phyloP scores from a whole-genome alignment of 2,329 filamentous ascomycete species.

The Diplodia sapinea region DNA sequence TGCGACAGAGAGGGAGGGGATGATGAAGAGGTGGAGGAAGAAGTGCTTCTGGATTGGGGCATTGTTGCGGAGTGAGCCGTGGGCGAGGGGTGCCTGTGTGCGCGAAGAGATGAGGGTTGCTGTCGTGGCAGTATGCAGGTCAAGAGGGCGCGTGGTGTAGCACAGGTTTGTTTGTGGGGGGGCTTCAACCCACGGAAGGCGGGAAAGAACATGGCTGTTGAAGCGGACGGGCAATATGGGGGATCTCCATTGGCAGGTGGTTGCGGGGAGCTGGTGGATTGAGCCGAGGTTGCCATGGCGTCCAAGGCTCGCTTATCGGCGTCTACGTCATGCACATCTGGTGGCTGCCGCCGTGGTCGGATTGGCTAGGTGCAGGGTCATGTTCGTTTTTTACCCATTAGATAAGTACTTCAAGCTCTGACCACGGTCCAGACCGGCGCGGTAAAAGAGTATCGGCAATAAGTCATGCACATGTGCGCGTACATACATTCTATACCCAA shows the following conservation, averaged over 20 bases:
- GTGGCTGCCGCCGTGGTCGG: background rate
- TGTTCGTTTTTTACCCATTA: background rate
- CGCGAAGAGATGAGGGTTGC: conserved; percentile 70
- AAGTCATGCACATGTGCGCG: conserved; percentile 9
- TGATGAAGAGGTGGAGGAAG: background rate
- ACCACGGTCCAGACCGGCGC: background rate
- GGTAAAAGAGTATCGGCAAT: background rate
- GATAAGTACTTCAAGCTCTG: background rate
- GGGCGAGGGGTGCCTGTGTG: background rate
- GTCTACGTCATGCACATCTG: conserved; percentile 7
- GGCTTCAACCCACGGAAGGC: conserved; percentile 5
- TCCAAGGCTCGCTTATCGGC: background rate
- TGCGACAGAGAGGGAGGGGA: background rate
- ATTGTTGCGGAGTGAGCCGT: background rate
- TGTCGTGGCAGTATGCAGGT: background rate
- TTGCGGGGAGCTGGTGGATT: conserved; percentile 7
- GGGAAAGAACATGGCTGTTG: background rate
- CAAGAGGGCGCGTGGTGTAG: background rate
- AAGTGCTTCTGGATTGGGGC: background rate
- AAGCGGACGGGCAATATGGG: background rate
- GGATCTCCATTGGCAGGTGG: conserved; percentile 9
- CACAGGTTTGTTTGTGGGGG: background rate
- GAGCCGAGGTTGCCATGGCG: conserved; percentile 17
- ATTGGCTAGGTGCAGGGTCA: background rate
- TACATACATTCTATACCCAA: conserved; percentile 28